Conservation (phyloP, 2,329 filamentous ascomycete genomes). For the Fusarium scirpi region DNA sequence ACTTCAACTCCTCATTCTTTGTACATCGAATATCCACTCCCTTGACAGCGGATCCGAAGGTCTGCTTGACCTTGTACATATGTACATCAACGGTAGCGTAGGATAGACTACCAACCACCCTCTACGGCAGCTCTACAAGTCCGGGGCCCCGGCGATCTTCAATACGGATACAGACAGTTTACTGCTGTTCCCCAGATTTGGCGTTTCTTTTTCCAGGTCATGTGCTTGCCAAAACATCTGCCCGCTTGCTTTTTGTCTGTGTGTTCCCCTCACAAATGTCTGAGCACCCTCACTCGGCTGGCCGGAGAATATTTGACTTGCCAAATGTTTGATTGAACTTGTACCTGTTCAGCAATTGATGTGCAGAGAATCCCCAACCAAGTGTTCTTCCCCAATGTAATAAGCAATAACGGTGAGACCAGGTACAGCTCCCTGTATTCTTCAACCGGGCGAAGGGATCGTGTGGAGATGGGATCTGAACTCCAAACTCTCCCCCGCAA, state of each 20-base stretch:
- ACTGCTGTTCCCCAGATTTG: conserved; percentile 26
- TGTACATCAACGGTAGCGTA: neutral
- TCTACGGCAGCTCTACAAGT: conserved; percentile 2
- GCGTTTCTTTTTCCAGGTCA: neutral
- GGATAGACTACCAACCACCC: neutral
- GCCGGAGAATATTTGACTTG: conserved; percentile 24
- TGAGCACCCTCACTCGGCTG: conserved; percentile 6
- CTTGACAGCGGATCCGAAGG: conserved; percentile 40
- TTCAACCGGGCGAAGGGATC: conserved; percentile 44
- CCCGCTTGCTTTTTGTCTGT: neutral
- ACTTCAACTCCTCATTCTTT: neutral
- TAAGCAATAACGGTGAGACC: conserved; percentile 37
- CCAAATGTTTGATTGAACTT: conserved; percentile 7
- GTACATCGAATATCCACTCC: conserved; percentile 8
- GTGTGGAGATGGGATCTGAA: conserved; percentile 44
- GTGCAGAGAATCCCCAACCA: conserved; percentile 5
- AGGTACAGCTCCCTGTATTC: neutral
- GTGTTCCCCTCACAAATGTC: conserved; percentile 28
- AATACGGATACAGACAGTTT: conserved; percentile 9
- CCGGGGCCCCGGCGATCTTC: conserved; percentile 33
- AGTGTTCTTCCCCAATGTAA: conserved; percentile 18
- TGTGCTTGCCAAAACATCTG: neutral
- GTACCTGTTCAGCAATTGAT: conserved; percentile 3
- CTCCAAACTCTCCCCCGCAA: conserved; percentile 43
- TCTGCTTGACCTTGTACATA: conserved; percentile 28